These are phyloP conservation scores for Aspergillus puulaauensis DNA, from an alignment of 2,329 filamentous ascomycete genomes.

Conservation along the genomic window DNA sequence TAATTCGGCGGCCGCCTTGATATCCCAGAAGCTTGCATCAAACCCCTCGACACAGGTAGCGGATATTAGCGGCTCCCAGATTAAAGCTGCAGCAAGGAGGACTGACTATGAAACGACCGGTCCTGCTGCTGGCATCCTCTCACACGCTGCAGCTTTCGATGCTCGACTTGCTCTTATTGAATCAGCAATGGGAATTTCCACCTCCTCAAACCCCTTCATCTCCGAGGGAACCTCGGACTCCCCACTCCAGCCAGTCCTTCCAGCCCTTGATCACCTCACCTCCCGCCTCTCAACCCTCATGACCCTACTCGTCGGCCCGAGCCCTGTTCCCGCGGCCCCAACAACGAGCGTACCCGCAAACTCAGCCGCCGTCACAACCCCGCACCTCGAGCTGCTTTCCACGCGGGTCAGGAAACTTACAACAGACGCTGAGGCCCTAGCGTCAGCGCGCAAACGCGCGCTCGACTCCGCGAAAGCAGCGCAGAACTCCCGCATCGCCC, in stretches of 20 bases:
- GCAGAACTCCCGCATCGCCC: slow-evolving; percentile 38
- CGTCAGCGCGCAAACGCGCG: slow-evolving; percentile 44
- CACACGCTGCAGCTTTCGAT: slow-evolving; percentile 85
- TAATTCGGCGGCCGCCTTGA: slow-evolving; percentile 34
- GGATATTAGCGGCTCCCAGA: slow-evolving; percentile 4
- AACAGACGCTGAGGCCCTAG: slow-evolving; percentile 45
- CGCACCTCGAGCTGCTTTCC: slow-evolving; percentile 45
- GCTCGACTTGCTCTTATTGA: slow-evolving; percentile 76
- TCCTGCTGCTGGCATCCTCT: slow-evolving; percentile 56
- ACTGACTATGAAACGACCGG: slow-evolving; percentile 16
- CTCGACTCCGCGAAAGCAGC: slow-evolving; percentile 43
- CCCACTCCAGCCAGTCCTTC: slow-evolving; percentile 66
- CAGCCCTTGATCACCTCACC: slow-evolving; percentile 76
- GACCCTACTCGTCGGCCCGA: slow-evolving; percentile 39
- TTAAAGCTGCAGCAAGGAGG: slow-evolving; percentile 11
- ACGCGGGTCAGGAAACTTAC: slow-evolving; percentile 45
- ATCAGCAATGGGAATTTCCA: slow-evolving; percentile 74
- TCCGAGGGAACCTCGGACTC: slow-evolving; percentile 51
- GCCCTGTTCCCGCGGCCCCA: slow-evolving; percentile 28
- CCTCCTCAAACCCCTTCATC: slow-evolving; percentile 59
- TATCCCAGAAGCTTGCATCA: slow-evolving; percentile 35
- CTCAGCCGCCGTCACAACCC: slow-evolving; percentile 36
- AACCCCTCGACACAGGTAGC: slow-evolving; percentile 9
- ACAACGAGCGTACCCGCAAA: slow-evolving; percentile 19
- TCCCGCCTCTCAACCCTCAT: slow-evolving; percentile 76